Conservation (phyloP, 139 green algal genomes). For the Chlorella vulgaris region DNA sequence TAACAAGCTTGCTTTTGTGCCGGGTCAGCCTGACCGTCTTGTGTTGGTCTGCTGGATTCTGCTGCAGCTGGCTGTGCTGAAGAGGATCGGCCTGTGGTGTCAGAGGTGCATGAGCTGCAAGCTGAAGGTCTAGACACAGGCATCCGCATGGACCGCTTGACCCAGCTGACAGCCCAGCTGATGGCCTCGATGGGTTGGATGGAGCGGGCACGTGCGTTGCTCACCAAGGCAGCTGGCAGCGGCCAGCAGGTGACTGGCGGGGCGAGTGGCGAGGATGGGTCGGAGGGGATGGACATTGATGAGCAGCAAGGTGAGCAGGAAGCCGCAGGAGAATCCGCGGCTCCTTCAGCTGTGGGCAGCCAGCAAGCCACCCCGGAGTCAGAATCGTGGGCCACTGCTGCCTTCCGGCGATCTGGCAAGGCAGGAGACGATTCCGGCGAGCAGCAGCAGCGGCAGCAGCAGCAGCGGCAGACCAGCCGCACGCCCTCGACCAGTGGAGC, state of each 20-base stretch:
- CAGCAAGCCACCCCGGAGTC: background rate
- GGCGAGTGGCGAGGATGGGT: background rate
- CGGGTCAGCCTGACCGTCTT: too few relatives aligned
- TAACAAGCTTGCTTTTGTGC: background rate
- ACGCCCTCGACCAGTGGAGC: background rate
- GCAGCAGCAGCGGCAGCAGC: background rate
- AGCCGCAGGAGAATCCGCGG: too few relatives aligned
- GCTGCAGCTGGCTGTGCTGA: slow-evolving; percentile 18
- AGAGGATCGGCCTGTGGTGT: slow-evolving; percentile 30
- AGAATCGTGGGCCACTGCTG: background rate
- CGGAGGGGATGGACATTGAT: too few relatives aligned
- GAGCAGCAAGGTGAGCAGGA: too few relatives aligned
- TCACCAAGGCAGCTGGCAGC: slow-evolving; percentile 1
- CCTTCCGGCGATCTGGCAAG: background rate
- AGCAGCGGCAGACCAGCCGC: background rate
- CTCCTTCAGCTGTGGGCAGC: background rate
- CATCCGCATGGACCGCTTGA: slow-evolving; percentile 46
- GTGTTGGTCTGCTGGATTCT: too few relatives aligned
- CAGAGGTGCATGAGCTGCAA: slow-evolving; percentile 42
- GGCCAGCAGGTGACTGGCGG: background rate
- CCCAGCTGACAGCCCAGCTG: slow-evolving; percentile 24
- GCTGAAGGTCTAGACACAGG: slow-evolving; percentile 18
- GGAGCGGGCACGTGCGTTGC: background rate
- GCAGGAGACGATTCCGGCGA: background rate
- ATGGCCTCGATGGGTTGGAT: slow-evolving; percentile 35